Evolutionary conservation across 495 filamentous ascomycete species (phyloP).

Genomic region (Staphylotrichum longicolle): DNA sequence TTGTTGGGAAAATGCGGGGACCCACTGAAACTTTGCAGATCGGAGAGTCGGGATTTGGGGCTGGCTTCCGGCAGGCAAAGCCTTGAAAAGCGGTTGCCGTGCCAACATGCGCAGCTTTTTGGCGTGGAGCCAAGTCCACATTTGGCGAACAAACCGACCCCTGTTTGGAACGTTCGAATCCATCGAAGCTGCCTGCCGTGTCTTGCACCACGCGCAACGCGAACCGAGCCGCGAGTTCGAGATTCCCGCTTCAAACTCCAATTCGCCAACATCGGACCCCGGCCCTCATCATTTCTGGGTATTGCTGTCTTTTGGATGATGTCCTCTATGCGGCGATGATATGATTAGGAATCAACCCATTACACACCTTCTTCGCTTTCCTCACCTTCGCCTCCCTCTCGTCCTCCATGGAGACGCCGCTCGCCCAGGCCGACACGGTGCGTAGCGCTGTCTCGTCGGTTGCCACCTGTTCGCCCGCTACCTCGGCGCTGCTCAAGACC

Average conservation of each 20-base stretch:
- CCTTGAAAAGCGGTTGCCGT: constrained; percentile 8
- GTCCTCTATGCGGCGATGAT: constrained; percentile 30
- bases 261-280: not conserved
- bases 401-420: constrained; percentile 43
- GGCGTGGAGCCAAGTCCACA: constrained; percentile 6
- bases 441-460: constrained; percentile 50
- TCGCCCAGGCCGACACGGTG: constrained; percentile 48
- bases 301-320: constrained; percentile 30
- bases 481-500: constrained; percentile 48
- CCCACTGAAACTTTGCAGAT: constrained; percentile 15
- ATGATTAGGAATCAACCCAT: constrained; percentile 36
- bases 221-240: constrained; percentile 11
- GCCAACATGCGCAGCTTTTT: constrained; percentile 13
- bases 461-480: constrained; percentile 53
- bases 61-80: not conserved
- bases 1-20: constrained; percentile 11
- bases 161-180: not conserved
- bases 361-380: constrained; percentile 21
- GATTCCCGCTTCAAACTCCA: constrained; percentile 3
- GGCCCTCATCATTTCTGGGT: not conserved
- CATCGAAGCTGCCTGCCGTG: not conserved
- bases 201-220: not conserved
- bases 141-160: constrained; percentile 12
- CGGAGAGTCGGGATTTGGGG: not conserved
- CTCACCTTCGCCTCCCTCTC: too few species aligned